These are phyloP conservation scores for Echium plantagineum DNA, from an alignment of 257 asterid genomes.

Conservation along the genomic window DNA sequence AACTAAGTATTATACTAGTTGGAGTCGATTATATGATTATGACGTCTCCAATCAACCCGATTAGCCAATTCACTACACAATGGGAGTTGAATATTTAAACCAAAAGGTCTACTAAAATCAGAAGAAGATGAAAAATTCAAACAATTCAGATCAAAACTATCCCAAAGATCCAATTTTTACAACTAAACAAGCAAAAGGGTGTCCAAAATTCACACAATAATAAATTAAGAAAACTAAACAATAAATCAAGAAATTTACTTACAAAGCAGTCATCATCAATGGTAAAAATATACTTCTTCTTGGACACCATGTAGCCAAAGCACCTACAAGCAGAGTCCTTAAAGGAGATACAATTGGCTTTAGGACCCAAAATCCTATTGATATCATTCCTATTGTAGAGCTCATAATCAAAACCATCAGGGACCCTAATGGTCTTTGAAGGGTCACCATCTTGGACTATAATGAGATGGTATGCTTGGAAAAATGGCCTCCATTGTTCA, in stretches of 20 bases:
- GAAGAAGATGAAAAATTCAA: background rate
- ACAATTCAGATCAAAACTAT: background rate
- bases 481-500: slow-evolving; percentile 82
- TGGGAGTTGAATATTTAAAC: too few species aligned
- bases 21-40: too few species aligned
- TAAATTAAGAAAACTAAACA: background rate
- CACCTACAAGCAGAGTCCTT: slow-evolving; percentile 77
- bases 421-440: slow-evolving; percentile 43
- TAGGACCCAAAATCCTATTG: slow-evolving; percentile 70
- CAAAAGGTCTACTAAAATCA: background rate
- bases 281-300: slow-evolving; percentile 72
- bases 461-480: slow-evolving; percentile 61
- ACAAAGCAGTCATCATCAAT: slow-evolving; percentile 84
- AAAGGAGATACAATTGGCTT: slow-evolving; percentile 73
- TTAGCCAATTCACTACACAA: too few species aligned
- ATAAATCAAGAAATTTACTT: slow-evolving; percentile 17
- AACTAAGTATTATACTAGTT: too few species aligned
- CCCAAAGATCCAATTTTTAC: slow-evolving; percentile 20
- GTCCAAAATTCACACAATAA: background rate
- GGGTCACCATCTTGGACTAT: slow-evolving; percentile 83
- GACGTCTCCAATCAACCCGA: too few species aligned
- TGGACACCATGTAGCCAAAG: slow-evolving; percentile 74
- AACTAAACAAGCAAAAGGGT: background rate
- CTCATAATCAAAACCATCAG: slow-evolving; percentile 63
- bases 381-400: slow-evolving; percentile 68